phyloP scores from a whole-genome alignment of 108 stramenopile genomes.

The Cylindrotheca closterium region DNA sequence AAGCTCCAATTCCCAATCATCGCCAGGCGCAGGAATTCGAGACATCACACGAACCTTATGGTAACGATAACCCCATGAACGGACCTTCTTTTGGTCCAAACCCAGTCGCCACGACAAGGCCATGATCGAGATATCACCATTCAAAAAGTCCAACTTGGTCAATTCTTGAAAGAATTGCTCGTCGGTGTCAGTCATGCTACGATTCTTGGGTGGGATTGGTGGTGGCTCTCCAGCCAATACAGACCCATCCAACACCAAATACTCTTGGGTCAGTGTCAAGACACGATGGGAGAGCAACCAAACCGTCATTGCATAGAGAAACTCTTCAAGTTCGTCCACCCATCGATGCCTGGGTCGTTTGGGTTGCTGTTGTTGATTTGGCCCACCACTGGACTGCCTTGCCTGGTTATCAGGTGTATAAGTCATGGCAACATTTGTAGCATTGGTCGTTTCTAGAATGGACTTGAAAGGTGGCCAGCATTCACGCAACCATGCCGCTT shows the following conservation, averaged over 20 bases:
- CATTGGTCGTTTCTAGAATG: neutral
- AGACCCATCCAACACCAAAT: constrained; percentile 22
- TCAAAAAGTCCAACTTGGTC: constrained; percentile 26
- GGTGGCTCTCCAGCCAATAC: neutral
- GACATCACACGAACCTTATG: constrained; percentile 26
- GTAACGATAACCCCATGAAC: constrained; percentile 31
- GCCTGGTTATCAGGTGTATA: neutral
- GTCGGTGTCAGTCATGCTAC: constrained; percentile 15
- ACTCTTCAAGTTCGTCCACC: constrained; percentile 44
- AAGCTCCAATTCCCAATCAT: constrained; percentile 32
- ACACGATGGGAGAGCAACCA: constrained; percentile 66
- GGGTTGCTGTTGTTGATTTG: neutral
- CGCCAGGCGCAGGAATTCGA: constrained; percentile 27
- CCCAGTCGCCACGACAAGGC: constrained; percentile 43
- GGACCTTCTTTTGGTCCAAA: constrained; percentile 22
- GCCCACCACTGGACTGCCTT: neutral
- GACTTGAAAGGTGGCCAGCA: neutral
- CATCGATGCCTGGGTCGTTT: constrained; percentile 2
- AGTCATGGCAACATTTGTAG: constrained; percentile 1
- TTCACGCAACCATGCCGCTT: constrained; percentile 27
- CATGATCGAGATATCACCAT: constrained; percentile 36
- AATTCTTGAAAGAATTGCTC: constrained; percentile 37
- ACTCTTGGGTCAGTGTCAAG: constrained; percentile 59
- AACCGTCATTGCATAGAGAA: constrained; percentile 56
- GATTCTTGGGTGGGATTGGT: neutral